phyloP scores from a whole-genome alignment of 345 rosid species.

The Pistacia integerrima region DNA sequence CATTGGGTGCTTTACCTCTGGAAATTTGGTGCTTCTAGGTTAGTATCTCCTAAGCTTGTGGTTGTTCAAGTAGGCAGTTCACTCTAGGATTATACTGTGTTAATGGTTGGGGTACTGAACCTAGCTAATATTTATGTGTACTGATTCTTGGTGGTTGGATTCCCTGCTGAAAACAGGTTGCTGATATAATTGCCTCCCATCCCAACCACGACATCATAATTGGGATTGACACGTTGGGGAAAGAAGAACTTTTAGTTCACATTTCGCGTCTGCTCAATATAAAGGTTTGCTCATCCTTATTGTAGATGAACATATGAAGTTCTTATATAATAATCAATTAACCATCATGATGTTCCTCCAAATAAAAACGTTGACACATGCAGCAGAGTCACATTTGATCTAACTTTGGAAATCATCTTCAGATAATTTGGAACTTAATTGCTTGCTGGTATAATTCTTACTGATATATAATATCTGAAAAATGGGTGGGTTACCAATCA shows the following conservation, averaged over 20 bases:
- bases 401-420: background rate
- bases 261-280: slow-evolving; percentile 50
- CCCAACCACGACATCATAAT: slow-evolving; percentile 70
- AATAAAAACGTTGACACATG: background rate
- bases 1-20: background rate
- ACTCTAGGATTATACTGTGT: slow-evolving; percentile 1
- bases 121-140: background rate
- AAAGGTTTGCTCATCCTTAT: slow-evolving; percentile 46
- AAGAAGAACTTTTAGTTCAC: slow-evolving; percentile 67
- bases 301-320: background rate
- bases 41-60: background rate
- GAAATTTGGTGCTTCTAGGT: background rate
- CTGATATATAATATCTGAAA: background rate
- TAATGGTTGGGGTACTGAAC: background rate
- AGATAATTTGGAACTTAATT: background rate
- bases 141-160: slow-evolving; percentile 17
- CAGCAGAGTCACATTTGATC: background rate
- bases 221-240: slow-evolving; percentile 71
- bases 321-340: background rate
- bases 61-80: background rate
- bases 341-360: background rate
- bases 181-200: slow-evolving; percentile 64
- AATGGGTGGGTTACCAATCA: background rate
- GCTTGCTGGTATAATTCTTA: background rate
- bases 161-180: slow-evolving; percentile 40